phyloP scores from a whole-genome alignment of 176 grass and related monocot species.

The Paspalum notatum region DNA sequence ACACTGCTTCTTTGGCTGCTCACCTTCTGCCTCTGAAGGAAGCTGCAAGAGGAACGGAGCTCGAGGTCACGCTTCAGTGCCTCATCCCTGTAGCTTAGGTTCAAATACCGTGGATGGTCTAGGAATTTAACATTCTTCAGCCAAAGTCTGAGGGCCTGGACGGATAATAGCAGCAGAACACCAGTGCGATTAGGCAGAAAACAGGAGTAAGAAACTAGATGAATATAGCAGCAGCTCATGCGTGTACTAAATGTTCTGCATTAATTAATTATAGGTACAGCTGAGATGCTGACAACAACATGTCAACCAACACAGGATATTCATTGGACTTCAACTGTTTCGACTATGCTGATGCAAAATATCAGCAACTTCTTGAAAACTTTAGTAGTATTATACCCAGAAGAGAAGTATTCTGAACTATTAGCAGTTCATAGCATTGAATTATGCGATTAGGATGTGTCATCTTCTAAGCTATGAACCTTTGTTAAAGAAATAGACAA shows the following conservation, averaged over 20 bases:
- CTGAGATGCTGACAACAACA: background rate
- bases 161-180: constrained; percentile 23
- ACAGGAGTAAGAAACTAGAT: background rate
- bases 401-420: background rate
- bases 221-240: background rate
- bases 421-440: background rate
- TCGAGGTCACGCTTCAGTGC: constrained; percentile 59
- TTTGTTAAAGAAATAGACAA: background rate
- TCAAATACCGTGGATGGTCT: constrained; percentile 77
- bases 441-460: background rate
- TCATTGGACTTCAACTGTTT: background rate
- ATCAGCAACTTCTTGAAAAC: background rate
- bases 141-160: constrained; percentile 84
- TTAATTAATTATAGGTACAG: background rate
- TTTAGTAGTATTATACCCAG: background rate
- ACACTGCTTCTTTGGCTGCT: background rate
- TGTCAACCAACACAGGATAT: background rate
- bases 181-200: background rate
- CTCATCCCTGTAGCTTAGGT: constrained; percentile 60
- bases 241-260: background rate
- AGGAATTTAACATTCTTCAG: constrained; percentile 83
- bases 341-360: background rate
- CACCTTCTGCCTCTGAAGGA: constrained; percentile 33
- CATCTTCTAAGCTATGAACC: background rate
- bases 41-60: constrained; percentile 41